Evolutionary conservation across 202 grass and related monocot genomes (phyloP).

Genomic region (Zizania palustris): DNA sequence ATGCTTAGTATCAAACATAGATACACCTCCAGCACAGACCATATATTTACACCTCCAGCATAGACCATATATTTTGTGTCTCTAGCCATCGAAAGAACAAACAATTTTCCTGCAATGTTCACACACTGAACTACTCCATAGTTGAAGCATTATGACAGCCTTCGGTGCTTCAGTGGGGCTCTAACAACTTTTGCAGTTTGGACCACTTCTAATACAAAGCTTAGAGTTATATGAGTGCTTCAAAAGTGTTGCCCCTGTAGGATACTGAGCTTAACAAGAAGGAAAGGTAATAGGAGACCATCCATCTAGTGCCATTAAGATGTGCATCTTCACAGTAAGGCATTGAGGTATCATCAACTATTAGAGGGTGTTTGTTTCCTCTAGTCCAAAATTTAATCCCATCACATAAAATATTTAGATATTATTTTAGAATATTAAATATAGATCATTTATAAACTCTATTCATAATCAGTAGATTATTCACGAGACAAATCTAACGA

Average conservation of each 20-base stretch:
- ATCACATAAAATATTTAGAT: too few species aligned
- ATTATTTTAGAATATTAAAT: too few species aligned
- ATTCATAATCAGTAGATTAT: too few species aligned
- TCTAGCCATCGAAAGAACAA: background rate
- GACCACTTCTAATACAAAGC: constrained; percentile 10
- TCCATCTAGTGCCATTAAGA: constrained; percentile 36
- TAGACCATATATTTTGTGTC: background rate
- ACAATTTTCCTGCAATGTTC: constrained; percentile 11
- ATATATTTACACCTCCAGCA: background rate
- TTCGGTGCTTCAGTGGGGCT: constrained; percentile 17
- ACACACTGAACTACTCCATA: constrained; percentile 9
- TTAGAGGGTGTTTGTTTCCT: too few species aligned
- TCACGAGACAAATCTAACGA: too few species aligned
- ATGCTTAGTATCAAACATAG: constrained; percentile 34
- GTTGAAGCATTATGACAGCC: constrained; percentile 3
- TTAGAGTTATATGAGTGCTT: constrained; percentile 14
- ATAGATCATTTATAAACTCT: too few species aligned
- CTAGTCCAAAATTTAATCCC: too few species aligned
- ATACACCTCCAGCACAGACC: background rate
- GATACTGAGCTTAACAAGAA: constrained; percentile 22
- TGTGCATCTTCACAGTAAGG: constrained; percentile 5
- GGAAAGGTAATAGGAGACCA: constrained; percentile 35
- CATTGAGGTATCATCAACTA: background rate
- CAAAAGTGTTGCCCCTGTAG: constrained; percentile 24
- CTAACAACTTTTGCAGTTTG: constrained; percentile 32